A percentile compares a stretch with the other conserved stretches of the same genome.
Evolutionary conservation across 345 rosid genomes (phyloP).

Genomic region (Euphorbia tirucalli): DNA sequence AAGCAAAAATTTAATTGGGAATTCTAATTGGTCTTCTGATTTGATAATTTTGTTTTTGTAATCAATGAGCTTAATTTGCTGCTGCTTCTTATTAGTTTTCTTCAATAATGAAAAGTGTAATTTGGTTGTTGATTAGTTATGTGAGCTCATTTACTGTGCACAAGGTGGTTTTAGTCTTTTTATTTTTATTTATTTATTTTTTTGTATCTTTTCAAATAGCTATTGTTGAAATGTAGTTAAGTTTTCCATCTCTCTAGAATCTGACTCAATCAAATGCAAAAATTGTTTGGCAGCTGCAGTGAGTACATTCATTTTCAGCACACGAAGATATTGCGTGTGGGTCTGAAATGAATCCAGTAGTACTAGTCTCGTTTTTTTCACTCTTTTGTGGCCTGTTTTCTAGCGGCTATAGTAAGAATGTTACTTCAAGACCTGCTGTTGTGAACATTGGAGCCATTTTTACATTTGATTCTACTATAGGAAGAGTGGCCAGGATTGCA

Average conservation of each 20-base stretch:
- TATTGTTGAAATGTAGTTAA: background rate
- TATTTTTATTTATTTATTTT: no score
- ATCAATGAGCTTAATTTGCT: no score
- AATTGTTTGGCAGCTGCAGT: background rate
- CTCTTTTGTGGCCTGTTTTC: conserved; percentile 33
- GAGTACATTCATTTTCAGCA: conserved; percentile 13
- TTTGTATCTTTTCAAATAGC: background rate
- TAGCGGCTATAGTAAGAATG: conserved; percentile 38
- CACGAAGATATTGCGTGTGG: conserved; percentile 14
- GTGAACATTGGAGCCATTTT: conserved; percentile 74
- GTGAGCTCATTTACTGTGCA: no score
- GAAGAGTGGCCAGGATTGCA: conserved; percentile 82
- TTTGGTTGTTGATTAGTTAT: no score
- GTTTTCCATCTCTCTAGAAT: conserved; percentile 14
- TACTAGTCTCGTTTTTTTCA: conserved; percentile 36
- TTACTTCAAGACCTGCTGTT: conserved; percentile 56
- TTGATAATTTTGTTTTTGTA: no score
- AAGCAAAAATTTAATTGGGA: no score
- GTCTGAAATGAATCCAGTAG: conserved; percentile 31
- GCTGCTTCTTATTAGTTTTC: no score
- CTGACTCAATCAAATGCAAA: conserved; percentile 11
- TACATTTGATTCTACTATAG: conserved; percentile 59
- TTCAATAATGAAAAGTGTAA: no score
- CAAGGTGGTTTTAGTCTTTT: no score
- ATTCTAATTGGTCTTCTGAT: no score